Percentiles rank a stretch among this genome's conserved stretches.
Evolutionary conservation across 2,329 filamentous ascomycete species (phyloP).

Genomic region (Chrysoporthe austroafricana): DNA sequence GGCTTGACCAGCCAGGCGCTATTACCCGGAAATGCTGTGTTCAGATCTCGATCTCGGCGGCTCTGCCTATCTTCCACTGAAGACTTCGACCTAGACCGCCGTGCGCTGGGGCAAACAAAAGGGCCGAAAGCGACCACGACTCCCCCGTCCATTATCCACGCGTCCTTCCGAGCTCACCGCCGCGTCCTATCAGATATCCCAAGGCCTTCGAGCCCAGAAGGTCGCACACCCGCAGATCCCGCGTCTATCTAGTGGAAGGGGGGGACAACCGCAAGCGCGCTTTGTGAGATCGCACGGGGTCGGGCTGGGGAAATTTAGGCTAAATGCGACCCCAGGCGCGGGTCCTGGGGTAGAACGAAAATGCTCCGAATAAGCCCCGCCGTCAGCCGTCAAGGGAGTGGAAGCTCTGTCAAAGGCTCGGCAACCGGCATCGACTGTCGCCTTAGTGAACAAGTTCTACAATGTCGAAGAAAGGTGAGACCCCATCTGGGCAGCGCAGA

Average conservation of each 20-base stretch:
- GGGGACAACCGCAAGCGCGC: neutral
- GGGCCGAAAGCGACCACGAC: constrained; percentile 4
- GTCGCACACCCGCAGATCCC: neutral
- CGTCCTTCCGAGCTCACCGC: neutral
- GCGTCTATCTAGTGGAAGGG: neutral
- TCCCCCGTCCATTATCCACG: neutral
- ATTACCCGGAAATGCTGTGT: neutral
- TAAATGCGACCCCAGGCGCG: constrained; percentile 1
- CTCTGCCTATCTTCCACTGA: neutral
- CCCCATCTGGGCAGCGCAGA: neutral
- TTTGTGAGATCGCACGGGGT: neutral
- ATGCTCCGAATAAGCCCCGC: constrained; percentile 3
- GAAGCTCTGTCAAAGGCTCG: neutral
- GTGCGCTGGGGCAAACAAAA: neutral
- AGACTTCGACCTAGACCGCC: neutral
- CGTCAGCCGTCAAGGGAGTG: neutral
- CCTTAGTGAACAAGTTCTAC: neutral
- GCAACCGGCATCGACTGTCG: neutral
- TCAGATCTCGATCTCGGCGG: neutral
- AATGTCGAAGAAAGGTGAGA: neutral
- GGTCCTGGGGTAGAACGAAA: neutral
- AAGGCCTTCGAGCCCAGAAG: neutral
- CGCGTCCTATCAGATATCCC: neutral
- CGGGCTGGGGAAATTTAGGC: constrained; percentile 9
- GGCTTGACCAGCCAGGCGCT: neutral